Base-by-base conservation (phyloP, 306 rosid genomes). In the Inga oerstediana region DNA sequence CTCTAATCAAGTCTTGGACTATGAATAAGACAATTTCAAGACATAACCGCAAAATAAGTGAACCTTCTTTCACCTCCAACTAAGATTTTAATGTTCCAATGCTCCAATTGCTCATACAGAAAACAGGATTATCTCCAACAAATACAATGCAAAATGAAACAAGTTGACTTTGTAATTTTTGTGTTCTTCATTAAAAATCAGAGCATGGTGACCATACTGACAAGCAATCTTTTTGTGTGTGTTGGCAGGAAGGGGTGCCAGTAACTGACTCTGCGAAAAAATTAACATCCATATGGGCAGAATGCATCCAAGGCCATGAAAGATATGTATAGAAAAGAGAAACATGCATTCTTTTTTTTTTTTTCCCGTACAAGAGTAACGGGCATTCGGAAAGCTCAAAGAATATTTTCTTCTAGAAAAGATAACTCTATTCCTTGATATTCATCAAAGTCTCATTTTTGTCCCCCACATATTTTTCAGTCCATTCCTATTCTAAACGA, bases 291-390 rank as follows among this genome's bases (percentile, higher is more conserved):
- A 45, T 10, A 45, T 24, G 58, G 43, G 58, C 43, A 11, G 68
- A 58, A 24, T 8, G 15, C 24, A 19, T 35, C 2, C 11, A 37
- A 30, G 59, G 44, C 32, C 30, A 32, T 15, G 4, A 65, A 43
- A 83, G 62, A 34, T 72, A 73, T 22, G 34, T 13, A 30, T 49
- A 74, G 32, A 64, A 27, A 48, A 24, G 20, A 22, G 69, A 81
- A 65, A 15, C 35, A 73, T 52, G 45, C 22, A 83, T 32, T 22
- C 3, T 30, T 46, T 0, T 46, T 46, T 10, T 46, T 46, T 27
- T 1, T 46, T 46, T 27, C 1, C 3, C 5, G 5, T 12, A 12
- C 2, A 62, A 37, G 27, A 34, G 58, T 74, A 65, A 15, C 35
- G 35, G 15, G 35, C 22, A 83, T 32, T 22, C 17, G 32, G 9